Evolutionary conservation across 2,329 filamentous ascomycete species (phyloP).

Genomic region (Exophiala bonariae): DNA sequence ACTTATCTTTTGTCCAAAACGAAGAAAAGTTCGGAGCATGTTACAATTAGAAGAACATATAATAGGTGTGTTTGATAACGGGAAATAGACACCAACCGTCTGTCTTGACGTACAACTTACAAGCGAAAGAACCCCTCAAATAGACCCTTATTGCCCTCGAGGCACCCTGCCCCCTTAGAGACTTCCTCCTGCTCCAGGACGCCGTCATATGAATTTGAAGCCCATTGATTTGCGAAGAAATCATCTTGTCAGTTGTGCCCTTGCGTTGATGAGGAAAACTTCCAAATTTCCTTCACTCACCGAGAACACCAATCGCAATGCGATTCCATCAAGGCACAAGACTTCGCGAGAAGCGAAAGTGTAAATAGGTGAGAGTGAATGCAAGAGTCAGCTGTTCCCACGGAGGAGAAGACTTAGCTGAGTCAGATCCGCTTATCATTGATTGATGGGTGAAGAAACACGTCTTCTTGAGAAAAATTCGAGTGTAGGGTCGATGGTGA

Average conservation of each 20-base stretch:
- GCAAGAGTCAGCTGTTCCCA: conserved; percentile 9
- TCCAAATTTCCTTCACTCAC: conserved; percentile 12
- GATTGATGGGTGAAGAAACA: too few relatives aligned
- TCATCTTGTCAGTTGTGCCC: conserved; percentile 13
- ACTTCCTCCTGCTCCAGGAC: too few relatives aligned
- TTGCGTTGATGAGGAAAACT: background rate
- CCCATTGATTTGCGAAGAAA: background rate
- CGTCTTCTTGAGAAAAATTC: background rate
- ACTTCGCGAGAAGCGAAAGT: background rate
- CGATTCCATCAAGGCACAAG: background rate
- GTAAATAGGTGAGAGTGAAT: background rate
- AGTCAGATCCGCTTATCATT: background rate
- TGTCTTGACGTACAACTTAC: too few relatives aligned
- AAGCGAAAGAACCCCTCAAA: too few relatives aligned
- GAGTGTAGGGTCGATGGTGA: background rate
- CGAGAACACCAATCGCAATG: conserved; percentile 9
- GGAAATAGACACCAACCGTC: too few relatives aligned
- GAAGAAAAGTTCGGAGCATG: too few relatives aligned
- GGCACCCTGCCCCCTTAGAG: too few relatives aligned
- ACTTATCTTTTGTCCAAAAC: too few relatives aligned
- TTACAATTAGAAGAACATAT: too few relatives aligned
- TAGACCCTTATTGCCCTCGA: too few relatives aligned
- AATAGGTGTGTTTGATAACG: too few relatives aligned
- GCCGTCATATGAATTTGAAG: too few relatives aligned
- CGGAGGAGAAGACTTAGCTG: conserved; percentile 20